Evolutionary conservation across 2,329 filamentous ascomycete species (phyloP).

Genomic region (Akanthomyces dipterigenus): DNA sequence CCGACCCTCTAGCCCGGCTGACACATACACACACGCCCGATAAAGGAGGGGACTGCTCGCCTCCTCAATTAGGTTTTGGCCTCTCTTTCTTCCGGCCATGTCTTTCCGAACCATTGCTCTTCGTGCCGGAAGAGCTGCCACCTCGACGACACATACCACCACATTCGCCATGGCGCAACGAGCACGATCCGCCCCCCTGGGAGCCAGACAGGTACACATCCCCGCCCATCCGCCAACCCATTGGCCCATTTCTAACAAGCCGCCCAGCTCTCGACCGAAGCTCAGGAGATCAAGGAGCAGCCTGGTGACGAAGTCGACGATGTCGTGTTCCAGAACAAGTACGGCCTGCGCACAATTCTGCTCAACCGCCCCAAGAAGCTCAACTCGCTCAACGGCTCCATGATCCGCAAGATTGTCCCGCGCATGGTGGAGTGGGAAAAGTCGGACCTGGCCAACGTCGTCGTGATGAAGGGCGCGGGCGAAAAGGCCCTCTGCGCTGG

Average conservation of each 20-base stretch:
- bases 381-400: slow-evolving; percentile 88
- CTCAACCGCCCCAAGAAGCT: slow-evolving; percentile 89
- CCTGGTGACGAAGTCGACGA: slow-evolving; percentile 74
- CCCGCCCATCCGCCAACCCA: background rate
- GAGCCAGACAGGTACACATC: slow-evolving; percentile 24
- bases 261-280: slow-evolving; percentile 29
- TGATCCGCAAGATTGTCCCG: slow-evolving; percentile 91
- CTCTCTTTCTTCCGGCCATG: slow-evolving; percentile 34
- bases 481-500: slow-evolving; percentile 84
- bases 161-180: slow-evolving; percentile 66
- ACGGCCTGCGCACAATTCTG: slow-evolving; percentile 85
- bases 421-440: slow-evolving; percentile 89
- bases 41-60: background rate
- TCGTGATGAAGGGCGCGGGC: slow-evolving; percentile 87
- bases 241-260: slow-evolving; percentile 2
- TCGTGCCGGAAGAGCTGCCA: slow-evolving; percentile 47
- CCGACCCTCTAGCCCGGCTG: slow-evolving; percentile 3
- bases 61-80: slow-evolving; percentile 8
- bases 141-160: slow-evolving; percentile 35
- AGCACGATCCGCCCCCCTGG: slow-evolving; percentile 62
- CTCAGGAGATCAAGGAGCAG: slow-evolving; percentile 44
- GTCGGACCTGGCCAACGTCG: slow-evolving; percentile 85
- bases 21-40: slow-evolving; percentile 7
- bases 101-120: slow-evolving; percentile 47
- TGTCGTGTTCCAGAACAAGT: slow-evolving; percentile 84